Evolutionary conservation across 371 early-diverging fungal species (phyloP), one percentile per base, ranked within the genome.

Genomic region (Saksenaea oblongispora): DNA sequence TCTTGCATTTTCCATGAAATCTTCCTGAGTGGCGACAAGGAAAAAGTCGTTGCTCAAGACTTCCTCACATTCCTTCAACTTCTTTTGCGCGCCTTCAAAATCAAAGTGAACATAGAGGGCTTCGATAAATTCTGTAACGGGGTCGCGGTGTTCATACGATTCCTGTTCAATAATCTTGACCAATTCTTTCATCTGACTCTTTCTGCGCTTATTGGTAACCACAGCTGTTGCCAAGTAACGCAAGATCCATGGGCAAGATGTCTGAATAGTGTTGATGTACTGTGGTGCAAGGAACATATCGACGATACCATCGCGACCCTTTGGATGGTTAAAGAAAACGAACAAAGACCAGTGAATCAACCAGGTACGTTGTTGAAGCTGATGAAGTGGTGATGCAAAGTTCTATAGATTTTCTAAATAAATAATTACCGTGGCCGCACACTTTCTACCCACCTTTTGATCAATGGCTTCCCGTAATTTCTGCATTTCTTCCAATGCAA

Each of bases 301-400:
- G 55, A 95, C 84, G 65, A 96, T 88, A 62, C 86, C 91, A 74
- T 97, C 97, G 60, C 93, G 92, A 31, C 97, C 96, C 76, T 92
- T 90, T 56, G 95, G 92, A 76, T 97, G 96, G 83, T 96, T 96
- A 85, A 97, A 97, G 83, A 95, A 95, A 34, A 97, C 93, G 74
- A 96, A 96, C 65, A 97, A 82, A 27, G 95, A 91, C 96, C 97
- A 96, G 85, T 96, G 96, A 72, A 97, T 87, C 62, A 96, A 81
- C 93, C 94, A 95, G 51, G 93, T 89, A 59, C 96, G 91, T 74
- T 93, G 93, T 71, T 95, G 91, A 56, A 97, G 89, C 76, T 94
- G 95, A 63, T 92, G 93, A 26, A 91, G 81, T 56, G 93, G 90
- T 56, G 89, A 80, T 34, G 82, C 69, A 60, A 86, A 87, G 70